Conservation (phyloP, 139 green algal genomes). For the Marvania coccoides region DNA sequence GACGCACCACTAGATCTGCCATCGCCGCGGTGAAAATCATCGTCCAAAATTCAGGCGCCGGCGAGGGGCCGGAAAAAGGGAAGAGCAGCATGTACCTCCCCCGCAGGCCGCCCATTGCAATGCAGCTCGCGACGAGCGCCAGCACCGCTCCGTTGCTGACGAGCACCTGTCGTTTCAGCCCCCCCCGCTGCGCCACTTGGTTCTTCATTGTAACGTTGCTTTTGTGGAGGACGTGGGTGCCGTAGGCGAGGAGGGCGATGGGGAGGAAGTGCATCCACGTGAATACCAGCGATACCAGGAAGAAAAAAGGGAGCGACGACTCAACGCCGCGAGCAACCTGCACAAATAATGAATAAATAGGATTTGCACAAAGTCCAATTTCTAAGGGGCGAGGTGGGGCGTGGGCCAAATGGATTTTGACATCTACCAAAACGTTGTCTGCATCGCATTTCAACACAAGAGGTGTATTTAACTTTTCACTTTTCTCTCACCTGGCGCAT, state of each 20-base stretch:
- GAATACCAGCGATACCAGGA: slow-evolving; percentile 37
- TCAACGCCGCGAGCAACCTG: slow-evolving; percentile 29
- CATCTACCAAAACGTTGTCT: too few species aligned
- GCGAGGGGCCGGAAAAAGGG: neutral
- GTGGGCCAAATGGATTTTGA: too few species aligned
- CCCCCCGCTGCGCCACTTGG: slow-evolving; percentile 27
- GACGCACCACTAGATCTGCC: neutral
- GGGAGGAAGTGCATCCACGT: slow-evolving; percentile 21
- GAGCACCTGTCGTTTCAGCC: neutral
- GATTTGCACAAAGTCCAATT: too few species aligned
- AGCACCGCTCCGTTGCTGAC: slow-evolving; percentile 9
- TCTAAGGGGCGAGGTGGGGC: too few species aligned
- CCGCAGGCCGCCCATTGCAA: slow-evolving; percentile 1
- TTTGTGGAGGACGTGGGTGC: slow-evolving; percentile 11
- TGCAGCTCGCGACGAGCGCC: neutral
- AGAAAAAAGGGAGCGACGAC: slow-evolving; percentile 25
- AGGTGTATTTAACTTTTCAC: too few species aligned
- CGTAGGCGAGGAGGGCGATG: slow-evolving; percentile 18
- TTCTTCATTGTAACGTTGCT: slow-evolving; percentile 14
- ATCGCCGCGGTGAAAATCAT: neutral
- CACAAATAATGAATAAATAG: too few species aligned
- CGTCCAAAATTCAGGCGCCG: neutral
- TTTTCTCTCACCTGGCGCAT: too few species aligned
- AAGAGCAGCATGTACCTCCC: slow-evolving; percentile 11
- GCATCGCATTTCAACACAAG: too few species aligned